Evolutionary conservation across 371 early-diverging fungal genomes (phyloP), one percentile per base, ranked within the genome.

Genomic region (Zancudomyces culisetae): DNA sequence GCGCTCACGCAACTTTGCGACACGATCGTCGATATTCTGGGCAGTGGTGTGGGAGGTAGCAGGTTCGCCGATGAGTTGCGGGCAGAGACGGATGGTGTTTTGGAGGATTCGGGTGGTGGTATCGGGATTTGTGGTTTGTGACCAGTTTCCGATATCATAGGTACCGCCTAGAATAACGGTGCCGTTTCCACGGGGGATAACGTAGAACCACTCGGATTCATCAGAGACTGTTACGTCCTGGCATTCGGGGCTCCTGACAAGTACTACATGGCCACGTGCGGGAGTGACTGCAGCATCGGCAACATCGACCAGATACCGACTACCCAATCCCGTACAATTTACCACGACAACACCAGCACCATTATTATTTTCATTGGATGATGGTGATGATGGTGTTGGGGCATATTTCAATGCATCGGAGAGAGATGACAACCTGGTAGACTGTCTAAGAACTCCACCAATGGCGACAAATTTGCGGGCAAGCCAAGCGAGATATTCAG

Each of bases 151-250:
- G 6, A 54, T 55, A 39, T 78, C 69, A 40, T 68, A 69, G 0
- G 79, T 74, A 1, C 79, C 79, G 27, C 79, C 79, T 2, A 78
- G 53, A 23, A 78, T 57, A 21, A 72, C 75, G 18, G 68, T 61
- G 1, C 76, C 79, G 49, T 78, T 68, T 19, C 70, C 70, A 12
- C 79, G 63, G 1, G 79, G 79, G 39, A 79, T 79, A 24, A 77
- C 62, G 49, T 79, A 79, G 20, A 64, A 8, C 50, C 26, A 28
- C 8, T 12, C 27, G 10, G 26, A 12, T 4, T 29, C 23, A 20
- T 49, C 39, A 20, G 6, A 13, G 15, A 49, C 21, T 3, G 39
- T 49, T 30, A 19, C 39, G n/a, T 24, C 30, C 35, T 35, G 6
- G 3, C 22, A 27, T 3, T 22, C 2, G 61, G 70, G 55, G 3